phyloP scores from a whole-genome alignment of 768 basidiomycete species.

The Collybia mongolica region DNA sequence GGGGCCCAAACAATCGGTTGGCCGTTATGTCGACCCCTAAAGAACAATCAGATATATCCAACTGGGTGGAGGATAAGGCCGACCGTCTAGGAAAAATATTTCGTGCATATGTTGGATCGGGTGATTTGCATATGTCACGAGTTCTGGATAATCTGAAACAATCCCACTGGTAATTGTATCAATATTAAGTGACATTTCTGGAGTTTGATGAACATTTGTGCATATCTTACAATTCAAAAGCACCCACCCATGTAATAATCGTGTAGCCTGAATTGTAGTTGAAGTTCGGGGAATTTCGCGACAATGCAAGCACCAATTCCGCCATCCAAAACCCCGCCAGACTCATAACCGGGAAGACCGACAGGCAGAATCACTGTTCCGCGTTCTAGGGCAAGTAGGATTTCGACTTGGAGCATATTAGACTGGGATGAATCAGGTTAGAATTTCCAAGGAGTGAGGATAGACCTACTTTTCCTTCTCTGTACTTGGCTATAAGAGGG shows the following conservation, averaged over 20 bases:
- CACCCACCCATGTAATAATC: conserved; percentile 84
- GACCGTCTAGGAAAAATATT: conserved; percentile 53
- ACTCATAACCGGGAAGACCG: conserved; percentile 63
- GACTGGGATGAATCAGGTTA: conserved; percentile 42
- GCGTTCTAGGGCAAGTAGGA: conserved; percentile 51
- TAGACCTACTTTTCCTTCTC: conserved; percentile 65
- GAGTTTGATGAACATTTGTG: neutral
- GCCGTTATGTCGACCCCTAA: conserved; percentile 79
- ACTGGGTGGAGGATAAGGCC: neutral
- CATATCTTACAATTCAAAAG: neutral
- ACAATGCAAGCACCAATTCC: conserved; percentile 54
- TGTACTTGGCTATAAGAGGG: conserved; percentile 76
- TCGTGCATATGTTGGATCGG: conserved; percentile 19
- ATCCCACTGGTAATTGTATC: conserved; percentile 57
- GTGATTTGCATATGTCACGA: conserved; percentile 26
- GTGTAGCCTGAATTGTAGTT: conserved; percentile 75
- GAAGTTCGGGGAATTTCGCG: conserved; percentile 63
- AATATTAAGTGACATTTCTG: conserved; percentile 80
- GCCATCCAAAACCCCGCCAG: conserved; percentile 16
- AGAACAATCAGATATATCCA: neutral
- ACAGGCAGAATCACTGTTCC: conserved; percentile 64
- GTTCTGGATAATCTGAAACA: conserved; percentile 43
- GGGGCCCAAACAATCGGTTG: conserved; percentile 87
- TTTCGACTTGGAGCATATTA: conserved; percentile 78
- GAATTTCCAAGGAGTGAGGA: neutral